Base-by-base conservation (phyloP, 345 rosid species). In the Firmiana major region DNA sequence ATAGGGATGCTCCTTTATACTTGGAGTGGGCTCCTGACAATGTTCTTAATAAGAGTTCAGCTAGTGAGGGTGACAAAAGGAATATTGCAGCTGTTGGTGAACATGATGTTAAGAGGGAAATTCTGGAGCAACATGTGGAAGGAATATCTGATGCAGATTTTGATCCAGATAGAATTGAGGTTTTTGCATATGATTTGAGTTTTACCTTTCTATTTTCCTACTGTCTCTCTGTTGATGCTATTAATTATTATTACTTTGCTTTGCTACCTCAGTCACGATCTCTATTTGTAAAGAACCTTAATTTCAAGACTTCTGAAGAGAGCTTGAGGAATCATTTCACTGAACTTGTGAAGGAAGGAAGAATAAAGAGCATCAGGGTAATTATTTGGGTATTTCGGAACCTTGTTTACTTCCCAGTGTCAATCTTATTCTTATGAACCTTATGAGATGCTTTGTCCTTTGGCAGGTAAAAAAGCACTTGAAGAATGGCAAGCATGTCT, bases 21-120 rank as follows among this genome's bases (percentile, higher is more conserved):
- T 83, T 93, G 88, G 99, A 96, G 84, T 93, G 98, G 99, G 97
- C 98, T 84, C 97, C 99, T 51, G 81, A 63, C 31, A 73, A 93
- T 87, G 83, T 96, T 81, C 91, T 96, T 57, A 78, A 68, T 81
- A 85, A 83, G 70, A 85, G 65, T 68, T 19, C 83, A 51, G 70
- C 81, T 42, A 86, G 85, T 19, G 81, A 84, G 73, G 80, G 78
- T 72, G 80, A 57, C 64, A 86, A 81, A 70, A 82, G 79, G 72
- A 80, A 66, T 34, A 78, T 70, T 83, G 69, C 77, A 38, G 89
- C 81, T 76, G 89, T 81, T 77, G 94, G 85, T 42, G 90, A 87
- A 75, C 84, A 80, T 75, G 92, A 88, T 78, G 87, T 84, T 72
- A 93, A 89, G 84, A 90, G 88, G 81, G 85, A 79, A 75, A 78